Conservation (phyloP, 2,329 filamentous ascomycete species). For the Aspergillus chevalieri region DNA sequence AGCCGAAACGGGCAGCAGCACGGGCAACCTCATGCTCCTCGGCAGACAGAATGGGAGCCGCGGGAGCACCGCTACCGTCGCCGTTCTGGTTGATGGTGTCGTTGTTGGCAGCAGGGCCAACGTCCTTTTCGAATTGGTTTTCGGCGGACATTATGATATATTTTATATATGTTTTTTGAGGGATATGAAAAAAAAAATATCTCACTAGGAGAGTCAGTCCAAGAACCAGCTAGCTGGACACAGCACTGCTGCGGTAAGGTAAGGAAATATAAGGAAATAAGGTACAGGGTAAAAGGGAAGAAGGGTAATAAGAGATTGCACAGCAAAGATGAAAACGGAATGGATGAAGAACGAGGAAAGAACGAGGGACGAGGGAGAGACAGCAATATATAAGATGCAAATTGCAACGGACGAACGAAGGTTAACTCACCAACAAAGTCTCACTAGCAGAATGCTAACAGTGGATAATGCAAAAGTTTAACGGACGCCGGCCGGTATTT, state of each 20-base stretch:
- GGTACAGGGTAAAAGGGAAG: slow-evolving; percentile 4
- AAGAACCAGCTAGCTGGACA: slow-evolving; percentile 24
- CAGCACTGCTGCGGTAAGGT: slow-evolving; percentile 22
- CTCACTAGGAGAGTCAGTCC: slow-evolving; percentile 1
- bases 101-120: slow-evolving; percentile 10
- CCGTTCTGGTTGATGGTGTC: not conserved
- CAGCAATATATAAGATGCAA: not conserved
- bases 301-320: not conserved
- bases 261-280: slow-evolving; percentile 6
- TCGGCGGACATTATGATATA: slow-evolving; percentile 21
- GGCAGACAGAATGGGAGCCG: slow-evolving; percentile 33
- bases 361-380: slow-evolving; percentile 3
- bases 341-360: not conserved
- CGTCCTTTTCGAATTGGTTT: slow-evolving; percentile 28
- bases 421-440: not conserved
- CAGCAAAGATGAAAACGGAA: not conserved
- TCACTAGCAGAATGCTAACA: too few species aligned
- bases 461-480: not conserved
- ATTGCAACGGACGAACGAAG: not conserved
- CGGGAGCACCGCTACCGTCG: slow-evolving; percentile 4
- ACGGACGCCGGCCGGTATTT: not conserved
- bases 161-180: not conserved
- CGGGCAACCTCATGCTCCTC: slow-evolving; percentile 41
- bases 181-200: not conserved
- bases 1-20: slow-evolving; percentile 43